Evolutionary conservation across 257 asterid genomes (phyloP).

Genomic region (Capsicum chinense): DNA sequence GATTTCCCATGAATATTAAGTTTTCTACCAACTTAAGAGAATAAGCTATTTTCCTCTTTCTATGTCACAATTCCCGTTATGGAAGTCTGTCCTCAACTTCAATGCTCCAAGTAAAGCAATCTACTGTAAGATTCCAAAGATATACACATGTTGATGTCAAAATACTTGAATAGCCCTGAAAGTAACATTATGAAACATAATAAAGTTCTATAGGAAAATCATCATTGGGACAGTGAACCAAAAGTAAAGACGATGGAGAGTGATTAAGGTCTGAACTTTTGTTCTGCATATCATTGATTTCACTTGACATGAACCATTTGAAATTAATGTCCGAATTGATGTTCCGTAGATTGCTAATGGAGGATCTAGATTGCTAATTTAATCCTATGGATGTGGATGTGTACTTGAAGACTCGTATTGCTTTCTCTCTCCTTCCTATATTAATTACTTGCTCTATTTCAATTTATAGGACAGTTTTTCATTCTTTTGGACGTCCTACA

Average conservation of each 20-base stretch:
- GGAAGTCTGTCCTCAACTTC: not conserved
- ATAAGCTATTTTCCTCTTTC: slow-evolving; percentile 17
- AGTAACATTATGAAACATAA: not conserved
- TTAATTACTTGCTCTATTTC: not conserved
- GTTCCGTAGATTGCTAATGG: not conserved
- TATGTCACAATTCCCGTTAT: not conserved
- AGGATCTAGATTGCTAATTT: not conserved
- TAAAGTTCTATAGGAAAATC: not conserved
- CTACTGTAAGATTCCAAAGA: not conserved
- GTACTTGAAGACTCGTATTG: not conserved
- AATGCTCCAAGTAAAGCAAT: slow-evolving; percentile 8
- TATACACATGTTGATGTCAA: not conserved
- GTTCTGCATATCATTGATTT: slow-evolving; percentile 12
- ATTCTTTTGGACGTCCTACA: not conserved
- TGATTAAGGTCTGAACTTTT: slow-evolving; percentile 1
- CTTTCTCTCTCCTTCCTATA: too few relatives aligned
- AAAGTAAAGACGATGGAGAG: not conserved
- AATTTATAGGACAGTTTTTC: not conserved
- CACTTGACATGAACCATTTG: not conserved
- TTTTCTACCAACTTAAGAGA: not conserved
- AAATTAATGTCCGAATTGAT: slow-evolving; percentile 10
- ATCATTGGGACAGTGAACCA: not conserved
- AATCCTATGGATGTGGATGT: not conserved
- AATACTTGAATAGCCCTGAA: not conserved
- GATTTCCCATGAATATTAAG: slow-evolving; percentile 15